These are phyloP conservation scores for Flaveria brownii DNA, from an alignment of 129 eudicot genomes.

Conservation along the genomic window DNA sequence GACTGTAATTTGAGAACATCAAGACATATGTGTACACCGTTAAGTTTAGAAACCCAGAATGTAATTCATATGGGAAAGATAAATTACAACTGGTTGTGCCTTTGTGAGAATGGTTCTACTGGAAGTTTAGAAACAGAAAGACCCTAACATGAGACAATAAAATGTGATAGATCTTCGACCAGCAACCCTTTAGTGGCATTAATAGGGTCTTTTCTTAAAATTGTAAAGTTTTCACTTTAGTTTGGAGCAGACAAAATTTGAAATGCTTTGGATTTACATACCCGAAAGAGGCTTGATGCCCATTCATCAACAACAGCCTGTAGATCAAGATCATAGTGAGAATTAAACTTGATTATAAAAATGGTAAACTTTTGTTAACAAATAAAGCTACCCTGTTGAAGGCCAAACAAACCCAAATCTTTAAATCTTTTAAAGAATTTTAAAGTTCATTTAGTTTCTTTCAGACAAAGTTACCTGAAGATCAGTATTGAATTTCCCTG, in stretches of 20 bases:
- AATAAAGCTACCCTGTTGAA: constrained; percentile 11
- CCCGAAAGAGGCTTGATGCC: constrained; percentile 99
- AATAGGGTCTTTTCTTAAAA: not conserved
- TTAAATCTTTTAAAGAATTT: constrained; percentile 15
- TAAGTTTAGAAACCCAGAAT: not conserved
- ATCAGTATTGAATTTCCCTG: constrained; percentile 88
- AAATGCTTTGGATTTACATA: constrained; percentile 38
- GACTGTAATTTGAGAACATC: constrained; percentile 16
- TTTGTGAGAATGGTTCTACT: constrained; percentile 3
- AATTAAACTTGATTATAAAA: constrained; percentile 14
- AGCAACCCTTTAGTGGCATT: constrained; percentile 6
- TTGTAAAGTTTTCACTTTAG: not conserved
- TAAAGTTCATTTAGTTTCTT: not conserved
- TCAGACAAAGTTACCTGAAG: constrained; percentile 63
- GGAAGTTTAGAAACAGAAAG: constrained; percentile 8
- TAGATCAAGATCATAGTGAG: constrained; percentile 32
- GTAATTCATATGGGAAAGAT: not conserved
- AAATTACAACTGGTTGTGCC: constrained; percentile 14
- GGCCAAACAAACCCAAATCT: not conserved
- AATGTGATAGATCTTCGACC: constrained; percentile 11
- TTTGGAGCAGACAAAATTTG: constrained; percentile 15
- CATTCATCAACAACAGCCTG: constrained; percentile 99
- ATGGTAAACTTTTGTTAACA: constrained; percentile 12
- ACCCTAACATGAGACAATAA: not conserved
- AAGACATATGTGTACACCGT: constrained; percentile 7